Evolutionary conservation across 495 filamentous ascomycete genomes (phyloP), one percentile per base, ranked within the genome.

Genomic region (Penicillium chermesinum): DNA sequence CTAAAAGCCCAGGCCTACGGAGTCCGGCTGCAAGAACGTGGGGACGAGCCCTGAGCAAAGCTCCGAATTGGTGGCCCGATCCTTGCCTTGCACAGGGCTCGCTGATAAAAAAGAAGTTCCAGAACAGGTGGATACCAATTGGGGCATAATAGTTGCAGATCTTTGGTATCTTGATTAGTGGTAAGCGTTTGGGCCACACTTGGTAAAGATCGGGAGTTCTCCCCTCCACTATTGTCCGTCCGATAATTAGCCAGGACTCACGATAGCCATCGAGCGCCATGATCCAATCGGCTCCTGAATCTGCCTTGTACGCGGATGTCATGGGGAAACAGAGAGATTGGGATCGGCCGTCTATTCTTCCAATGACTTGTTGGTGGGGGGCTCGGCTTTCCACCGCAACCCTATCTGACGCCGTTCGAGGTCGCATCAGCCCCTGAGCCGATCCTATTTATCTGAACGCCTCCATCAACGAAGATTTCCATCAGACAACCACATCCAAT

Each of bases 361-460:
- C 44, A 50, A 39, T 25, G n/a, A 7, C 14, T 13, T 7, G 40
- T 14, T 21, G 34, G 40, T 44, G 48, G 48, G n/a, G 40, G 41
- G 5, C 34, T 38, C 48, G 34, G 41, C 35, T 33, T 38, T 44
- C 17, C 21, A 15, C 34, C 40, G 21, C 21, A 50, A 25, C 33
- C 39, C 40, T 20, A 38, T 13, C 32, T 38, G 21, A 15, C 15
- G 41, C 15, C 16, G 21, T 38, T 16, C 35, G 25, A 25, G 38
- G 41, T 47, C 12, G 15, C 19, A 39, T 38, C 37, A 17, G 32
- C 5, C 19, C 42, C 15, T 7, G 6, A 7, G 38, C 27, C n/a
- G 27, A n/a, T 35, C 15, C 1, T 19, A n/a, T 20, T 25, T 30
- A 30, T 30, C 25, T 30, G 5, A 5, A 27, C 14, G 21, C 10